Conservation (phyloP, 169 alveolate genomes). For the Eimeria zaria region DNA sequence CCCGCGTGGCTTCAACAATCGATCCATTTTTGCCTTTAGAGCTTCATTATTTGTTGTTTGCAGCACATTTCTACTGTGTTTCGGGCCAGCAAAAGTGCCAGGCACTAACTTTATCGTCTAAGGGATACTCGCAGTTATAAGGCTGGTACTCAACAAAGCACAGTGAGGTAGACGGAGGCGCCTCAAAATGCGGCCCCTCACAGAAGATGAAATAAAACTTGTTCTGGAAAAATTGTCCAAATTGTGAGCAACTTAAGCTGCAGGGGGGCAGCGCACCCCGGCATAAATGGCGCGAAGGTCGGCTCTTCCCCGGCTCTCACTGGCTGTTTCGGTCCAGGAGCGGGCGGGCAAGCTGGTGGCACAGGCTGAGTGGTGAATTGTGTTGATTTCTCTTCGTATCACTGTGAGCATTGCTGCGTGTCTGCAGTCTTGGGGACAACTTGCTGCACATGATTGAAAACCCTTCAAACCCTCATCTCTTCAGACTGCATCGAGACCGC, state of each 20-base stretch:
- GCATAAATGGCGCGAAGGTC: not conserved
- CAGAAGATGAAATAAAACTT: slow-evolving; percentile 94
- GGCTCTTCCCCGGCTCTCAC: not conserved
- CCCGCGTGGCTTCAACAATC: not conserved
- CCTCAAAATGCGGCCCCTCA: slow-evolving; percentile 93
- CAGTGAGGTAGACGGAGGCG: not conserved
- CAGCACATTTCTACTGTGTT: not conserved
- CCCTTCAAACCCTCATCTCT: slow-evolving; percentile 93
- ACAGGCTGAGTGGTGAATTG: not conserved
- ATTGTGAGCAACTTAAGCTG: slow-evolving; percentile 68
- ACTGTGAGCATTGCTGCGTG: not conserved
- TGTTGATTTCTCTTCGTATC: not conserved
- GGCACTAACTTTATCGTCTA: not conserved
- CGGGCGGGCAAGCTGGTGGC: not conserved
- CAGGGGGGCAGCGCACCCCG: not conserved
- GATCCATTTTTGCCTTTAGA: not conserved
- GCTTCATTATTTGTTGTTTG: not conserved
- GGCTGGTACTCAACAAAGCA: not conserved
- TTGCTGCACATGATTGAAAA: slow-evolving; percentile 92
- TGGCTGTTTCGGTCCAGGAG: not conserved
- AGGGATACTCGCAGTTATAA: not conserved
- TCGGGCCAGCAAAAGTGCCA: not conserved
- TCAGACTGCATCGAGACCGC: slow-evolving; percentile 93
- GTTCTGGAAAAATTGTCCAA: slow-evolving; percentile 93
- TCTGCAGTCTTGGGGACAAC: slow-evolving; percentile 92